These are phyloP conservation scores for Beauveria sp. DNA, from an alignment of 2,329 filamentous ascomycete species.

Conservation along the genomic window DNA sequence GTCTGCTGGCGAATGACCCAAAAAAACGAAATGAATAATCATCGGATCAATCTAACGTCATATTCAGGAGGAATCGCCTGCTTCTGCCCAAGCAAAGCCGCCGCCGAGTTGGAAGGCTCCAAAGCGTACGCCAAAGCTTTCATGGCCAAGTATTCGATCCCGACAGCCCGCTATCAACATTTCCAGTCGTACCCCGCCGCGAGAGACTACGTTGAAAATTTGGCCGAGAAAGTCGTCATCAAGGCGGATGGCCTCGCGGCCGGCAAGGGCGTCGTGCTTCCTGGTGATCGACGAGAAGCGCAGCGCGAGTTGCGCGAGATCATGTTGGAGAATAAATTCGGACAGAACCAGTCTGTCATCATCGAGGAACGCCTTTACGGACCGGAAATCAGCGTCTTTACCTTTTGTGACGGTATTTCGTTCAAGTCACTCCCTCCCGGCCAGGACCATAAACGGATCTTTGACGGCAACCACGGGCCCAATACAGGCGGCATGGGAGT, in stretches of 20 bases:
- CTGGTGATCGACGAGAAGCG: slow-evolving; percentile 46
- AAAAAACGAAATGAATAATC: background rate
- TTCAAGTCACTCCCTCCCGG: slow-evolving; percentile 60
- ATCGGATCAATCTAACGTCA: background rate
- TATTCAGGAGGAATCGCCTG: slow-evolving; percentile 44
- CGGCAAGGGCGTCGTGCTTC: slow-evolving; percentile 53
- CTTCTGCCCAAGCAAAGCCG: slow-evolving; percentile 62
- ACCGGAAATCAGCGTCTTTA: slow-evolving; percentile 61
- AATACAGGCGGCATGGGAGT: slow-evolving; percentile 74
- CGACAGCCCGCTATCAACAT: slow-evolving; percentile 64
- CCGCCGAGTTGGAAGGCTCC: slow-evolving; percentile 68
- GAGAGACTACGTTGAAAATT: slow-evolving; percentile 50
- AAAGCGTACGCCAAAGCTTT: slow-evolving; percentile 76
- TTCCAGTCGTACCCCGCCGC: slow-evolving; percentile 50
- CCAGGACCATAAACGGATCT: slow-evolving; percentile 66
- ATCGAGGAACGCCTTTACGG: slow-evolving; percentile 66
- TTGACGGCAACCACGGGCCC: slow-evolving; percentile 59
- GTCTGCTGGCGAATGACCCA: background rate
- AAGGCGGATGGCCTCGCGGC: slow-evolving; percentile 69
- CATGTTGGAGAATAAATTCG: slow-evolving; percentile 61
- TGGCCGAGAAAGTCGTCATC: slow-evolving; percentile 57
- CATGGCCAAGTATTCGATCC: slow-evolving; percentile 65
- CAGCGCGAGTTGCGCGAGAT: slow-evolving; percentile 56
- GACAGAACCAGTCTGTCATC: slow-evolving; percentile 58
- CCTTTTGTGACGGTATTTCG: slow-evolving; percentile 59